Percentiles rank a stretch among this genome's conserved stretches.
These are phyloP conservation scores for Avena insularis DNA, from an alignment of 176 grass and related monocot genomes.

Conservation along the genomic window DNA sequence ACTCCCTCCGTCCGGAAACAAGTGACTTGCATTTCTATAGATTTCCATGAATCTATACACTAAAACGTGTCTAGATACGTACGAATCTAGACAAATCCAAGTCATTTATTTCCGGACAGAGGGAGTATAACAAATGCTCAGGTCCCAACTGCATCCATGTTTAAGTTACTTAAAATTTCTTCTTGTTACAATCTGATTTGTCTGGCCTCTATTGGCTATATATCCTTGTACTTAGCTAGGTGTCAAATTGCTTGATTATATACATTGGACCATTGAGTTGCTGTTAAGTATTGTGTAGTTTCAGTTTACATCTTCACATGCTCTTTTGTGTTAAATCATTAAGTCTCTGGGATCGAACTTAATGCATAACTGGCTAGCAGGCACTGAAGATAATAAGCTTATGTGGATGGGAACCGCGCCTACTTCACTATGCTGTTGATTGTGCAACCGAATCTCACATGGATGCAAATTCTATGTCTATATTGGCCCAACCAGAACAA, in stretches of 20 bases:
- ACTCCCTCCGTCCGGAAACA: not conserved
- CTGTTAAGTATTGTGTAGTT: not conserved
- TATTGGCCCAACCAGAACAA: conserved; percentile 51
- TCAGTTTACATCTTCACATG: conserved; percentile 14
- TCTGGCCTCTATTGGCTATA: not conserved
- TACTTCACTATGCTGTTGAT: conserved; percentile 87
- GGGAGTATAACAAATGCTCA: not conserved
- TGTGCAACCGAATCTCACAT: conserved; percentile 62
- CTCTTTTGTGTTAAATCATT: conserved; percentile 18
- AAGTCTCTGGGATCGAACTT: not conserved
- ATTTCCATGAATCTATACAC: too few relatives aligned
- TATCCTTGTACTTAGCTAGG: conserved; percentile 10
- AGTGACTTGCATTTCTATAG: too few relatives aligned
- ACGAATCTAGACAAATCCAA: too few relatives aligned
- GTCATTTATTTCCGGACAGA: too few relatives aligned
- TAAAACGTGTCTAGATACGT: too few relatives aligned
- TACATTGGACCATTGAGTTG: conserved; percentile 1
- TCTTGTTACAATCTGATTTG: conserved; percentile 34
- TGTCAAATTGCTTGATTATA: conserved; percentile 20
- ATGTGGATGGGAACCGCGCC: conserved; percentile 85
- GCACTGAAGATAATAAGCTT: conserved; percentile 87
- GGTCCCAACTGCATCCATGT: conserved; percentile 10
- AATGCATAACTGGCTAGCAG: conserved; percentile 53
- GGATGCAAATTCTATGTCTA: conserved; percentile 42
- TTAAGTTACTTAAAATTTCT: conserved; percentile 26